phyloP scores from a whole-genome alignment of 2,329 filamentous ascomycete genomes.

The Aureobasidium sp. region DNA sequence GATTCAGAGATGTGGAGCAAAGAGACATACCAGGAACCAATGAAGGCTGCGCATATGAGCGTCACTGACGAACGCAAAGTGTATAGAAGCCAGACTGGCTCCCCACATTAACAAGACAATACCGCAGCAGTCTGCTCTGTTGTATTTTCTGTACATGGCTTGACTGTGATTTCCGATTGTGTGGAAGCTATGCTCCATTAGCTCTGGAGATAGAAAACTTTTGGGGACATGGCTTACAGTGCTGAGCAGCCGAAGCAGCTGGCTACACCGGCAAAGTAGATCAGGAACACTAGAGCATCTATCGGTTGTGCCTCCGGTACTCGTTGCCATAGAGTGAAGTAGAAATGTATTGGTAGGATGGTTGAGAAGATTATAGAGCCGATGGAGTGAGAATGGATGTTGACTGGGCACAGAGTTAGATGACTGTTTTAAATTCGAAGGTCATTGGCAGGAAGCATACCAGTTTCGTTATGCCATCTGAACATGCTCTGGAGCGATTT shows the following conservation, averaged over 20 bases:
- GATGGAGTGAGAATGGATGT: constrained; percentile 20
- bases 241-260: constrained; percentile 20
- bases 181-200: constrained; percentile 14
- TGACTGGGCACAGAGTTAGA: constrained; percentile 8
- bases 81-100: constrained; percentile 20
- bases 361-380: constrained; percentile 17
- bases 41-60: constrained; percentile 14
- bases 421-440: not conserved
- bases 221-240: not conserved
- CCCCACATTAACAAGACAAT: constrained; percentile 22
- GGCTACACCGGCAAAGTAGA: constrained; percentile 20
- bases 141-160: constrained; percentile 13
- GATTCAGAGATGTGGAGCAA: too few relatives aligned
- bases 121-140: constrained; percentile 19
- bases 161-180: constrained; percentile 18
- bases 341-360: constrained; percentile 19
- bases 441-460: not conserved
- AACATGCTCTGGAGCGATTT: constrained; percentile 12
- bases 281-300: constrained; percentile 18
- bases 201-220: not conserved
- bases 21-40: constrained; percentile 15
- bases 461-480: constrained; percentile 18
- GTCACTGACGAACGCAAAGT: constrained; percentile 20
- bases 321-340: constrained; percentile 1
- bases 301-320: constrained; percentile 1